Base-by-base conservation (phyloP, 306 rosid genomes). In the Leucaena leucocephala region DNA sequence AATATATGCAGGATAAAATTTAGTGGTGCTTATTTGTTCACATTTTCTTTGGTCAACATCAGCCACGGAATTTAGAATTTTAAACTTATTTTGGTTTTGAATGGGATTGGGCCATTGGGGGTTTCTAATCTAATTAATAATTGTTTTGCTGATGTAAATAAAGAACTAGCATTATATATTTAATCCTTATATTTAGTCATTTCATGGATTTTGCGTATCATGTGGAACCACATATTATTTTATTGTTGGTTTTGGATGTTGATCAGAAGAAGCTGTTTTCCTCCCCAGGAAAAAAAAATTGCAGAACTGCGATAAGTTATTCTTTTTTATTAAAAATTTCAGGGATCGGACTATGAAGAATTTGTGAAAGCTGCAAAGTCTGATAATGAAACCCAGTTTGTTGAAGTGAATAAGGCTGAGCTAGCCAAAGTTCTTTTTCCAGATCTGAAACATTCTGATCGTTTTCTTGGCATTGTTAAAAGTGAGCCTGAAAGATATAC, bases 401-500 rank as follows among this genome's bases (percentile, higher is more conserved):
- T 95, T 65, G 97, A 83, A 85, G 90, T 81, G 67, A 89, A 69
- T 69, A 74, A 82, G 82, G 54, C 85, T 3, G 91, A 86, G 84
- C 87, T 88, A 83, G 98, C 99, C 73, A 78, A 10, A 40, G 83
- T 90, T 80, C 92, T 95, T 72, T 90, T 86, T 87, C 99, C 96
- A 3, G 83, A 83, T 58, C 78, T 84, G 62, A 83, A 75, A 82
- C 39, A 81, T 75, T 64, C 92, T 75, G 80, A 45, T 61, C 74
- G 6, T 73, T 91, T 90, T 75, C 76, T 95, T 83, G 98, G 97
- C 74, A 83, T 95, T 48, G 96, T 91, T 70, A 93, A 95, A 82
- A 85, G 86, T 21, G 97, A 95, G 82, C 91, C 93, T 0, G 99
- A 95, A 86, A 93, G 88, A 90, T 90, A 85, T 87, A 90, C 90